phyloP scores from a whole-genome alignment of 495 filamentous ascomycete species.

The Xylaria acuta region DNA sequence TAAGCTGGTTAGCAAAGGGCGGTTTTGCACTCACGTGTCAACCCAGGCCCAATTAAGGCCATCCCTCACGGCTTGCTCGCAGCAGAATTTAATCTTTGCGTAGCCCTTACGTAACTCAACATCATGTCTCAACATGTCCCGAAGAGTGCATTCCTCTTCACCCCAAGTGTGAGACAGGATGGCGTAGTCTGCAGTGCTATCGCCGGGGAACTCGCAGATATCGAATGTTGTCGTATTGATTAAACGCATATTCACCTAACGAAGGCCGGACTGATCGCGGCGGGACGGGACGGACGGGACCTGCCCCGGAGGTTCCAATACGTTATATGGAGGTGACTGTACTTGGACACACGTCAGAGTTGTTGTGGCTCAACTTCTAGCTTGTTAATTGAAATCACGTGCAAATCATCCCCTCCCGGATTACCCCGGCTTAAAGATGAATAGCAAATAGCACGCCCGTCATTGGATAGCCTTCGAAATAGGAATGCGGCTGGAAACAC shows the following conservation, averaged over 20 bases:
- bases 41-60: slow-evolving; percentile 39
- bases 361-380: neutral
- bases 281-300: no score
- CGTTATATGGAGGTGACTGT: no score
- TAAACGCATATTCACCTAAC: slow-evolving; percentile 11
- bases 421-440: neutral
- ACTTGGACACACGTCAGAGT: no score
- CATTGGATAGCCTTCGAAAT: neutral
- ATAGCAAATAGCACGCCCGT: neutral
- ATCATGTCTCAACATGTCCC: slow-evolving; percentile 30
- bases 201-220: neutral
- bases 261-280: no score
- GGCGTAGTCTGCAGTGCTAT: slow-evolving; percentile 34
- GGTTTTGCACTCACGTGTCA: slow-evolving; percentile 31
- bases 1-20: neutral
- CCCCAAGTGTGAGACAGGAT: slow-evolving; percentile 51
- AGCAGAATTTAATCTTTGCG: slow-evolving; percentile 35
- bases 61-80: slow-evolving; percentile 31
- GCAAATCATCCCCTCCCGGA: neutral
- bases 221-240: neutral
- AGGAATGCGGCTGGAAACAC: neutral
- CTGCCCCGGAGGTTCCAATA: no score
- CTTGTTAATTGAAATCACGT: neutral
- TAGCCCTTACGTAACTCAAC: slow-evolving; percentile 28
- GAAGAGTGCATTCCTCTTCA: slow-evolving; percentile 41